Conservation (phyloP, 768 basidiomycete species). For the Amanita thiersii region DNA sequence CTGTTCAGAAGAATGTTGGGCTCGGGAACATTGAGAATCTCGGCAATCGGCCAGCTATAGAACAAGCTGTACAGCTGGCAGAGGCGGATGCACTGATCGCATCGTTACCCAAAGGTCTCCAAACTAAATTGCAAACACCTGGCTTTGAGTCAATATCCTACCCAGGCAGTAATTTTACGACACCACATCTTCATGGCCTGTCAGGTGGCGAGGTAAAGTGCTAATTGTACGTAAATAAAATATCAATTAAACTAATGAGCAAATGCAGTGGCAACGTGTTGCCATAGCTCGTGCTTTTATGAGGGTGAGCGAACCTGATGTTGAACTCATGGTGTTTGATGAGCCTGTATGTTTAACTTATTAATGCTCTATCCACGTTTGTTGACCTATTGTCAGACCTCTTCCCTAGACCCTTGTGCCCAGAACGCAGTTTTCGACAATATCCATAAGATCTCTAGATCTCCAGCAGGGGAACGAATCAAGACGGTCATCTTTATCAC, state of each 20-base stretch:
- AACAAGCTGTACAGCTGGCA: conserved; percentile 60
- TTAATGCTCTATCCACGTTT: conserved; percentile 5
- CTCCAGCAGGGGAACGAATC: conserved; percentile 44
- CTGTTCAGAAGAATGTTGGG: conserved; percentile 81
- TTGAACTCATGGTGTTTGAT: conserved; percentile 78
- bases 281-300: conserved; percentile 85
- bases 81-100: conserved; percentile 62
- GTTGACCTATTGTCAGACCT: conserved; percentile 41
- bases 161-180: conserved; percentile 23
- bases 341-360: conserved; percentile 54
- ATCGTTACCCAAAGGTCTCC: conserved; percentile 61
- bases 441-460: conserved; percentile 55
- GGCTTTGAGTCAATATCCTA: conserved; percentile 49
- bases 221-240: conserved; percentile 4
- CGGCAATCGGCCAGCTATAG: conserved; percentile 45
- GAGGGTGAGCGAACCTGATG: conserved; percentile 65
- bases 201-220: conserved; percentile 76
- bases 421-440: conserved; percentile 77
- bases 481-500: conserved; percentile 82
- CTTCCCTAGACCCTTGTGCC: conserved; percentile 71
- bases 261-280: conserved; percentile 72
- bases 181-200: conserved; percentile 51
- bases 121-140: conserved; percentile 61
- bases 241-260: background rate
- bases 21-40: conserved; percentile 66